Percentiles rank a stretch among this genome's conserved stretches.
Evolutionary conservation across 23 red algal species (phyloP).

Genomic region (Chondrus crispus): DNA sequence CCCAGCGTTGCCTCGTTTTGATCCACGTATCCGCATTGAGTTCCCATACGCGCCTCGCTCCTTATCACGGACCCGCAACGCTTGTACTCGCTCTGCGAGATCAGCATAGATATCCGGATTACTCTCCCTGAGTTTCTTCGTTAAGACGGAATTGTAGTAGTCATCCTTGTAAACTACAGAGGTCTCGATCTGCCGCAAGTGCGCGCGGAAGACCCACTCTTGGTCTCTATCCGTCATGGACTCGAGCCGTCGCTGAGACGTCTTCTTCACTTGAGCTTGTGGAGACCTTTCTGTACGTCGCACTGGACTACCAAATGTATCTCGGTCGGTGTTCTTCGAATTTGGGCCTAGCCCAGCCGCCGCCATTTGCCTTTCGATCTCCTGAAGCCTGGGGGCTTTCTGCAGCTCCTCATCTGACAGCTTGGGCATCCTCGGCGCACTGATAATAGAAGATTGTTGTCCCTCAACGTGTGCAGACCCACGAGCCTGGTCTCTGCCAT

Average conservation of each 20-base stretch:
- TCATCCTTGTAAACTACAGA: slow-evolving; percentile 65
- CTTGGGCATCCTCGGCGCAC: not conserved
- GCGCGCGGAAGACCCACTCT: slow-evolving; percentile 48
- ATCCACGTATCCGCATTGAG: slow-evolving; percentile 1
- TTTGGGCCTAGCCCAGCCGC: not conserved
- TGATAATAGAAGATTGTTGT: not conserved
- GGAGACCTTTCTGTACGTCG: not conserved
- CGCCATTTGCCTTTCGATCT: slow-evolving; percentile 43
- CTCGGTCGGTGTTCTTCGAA: not conserved
- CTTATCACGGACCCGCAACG: slow-evolving; percentile 16
- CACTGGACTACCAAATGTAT: not conserved
- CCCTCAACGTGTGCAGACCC: not conserved
- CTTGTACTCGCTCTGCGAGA: slow-evolving; percentile 15
- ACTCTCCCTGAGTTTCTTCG: slow-evolving; percentile 5
- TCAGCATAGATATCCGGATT: slow-evolving; percentile 23
- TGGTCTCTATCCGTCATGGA: slow-evolving; percentile 68
- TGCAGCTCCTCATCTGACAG: not conserved
- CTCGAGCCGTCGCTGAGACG: slow-evolving; percentile 17
- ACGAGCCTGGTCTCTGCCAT: not conserved
- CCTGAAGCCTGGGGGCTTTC: not conserved
- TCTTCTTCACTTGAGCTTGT: not conserved
- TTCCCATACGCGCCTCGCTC: not conserved
- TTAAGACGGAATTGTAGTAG: slow-evolving; percentile 42
- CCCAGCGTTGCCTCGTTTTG: not conserved
- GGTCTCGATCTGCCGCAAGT: slow-evolving; percentile 57